These are phyloP conservation scores for Debaryomyces singareniensis DNA, from an alignment of 1,139 yeast species.

Conservation along the genomic window DNA sequence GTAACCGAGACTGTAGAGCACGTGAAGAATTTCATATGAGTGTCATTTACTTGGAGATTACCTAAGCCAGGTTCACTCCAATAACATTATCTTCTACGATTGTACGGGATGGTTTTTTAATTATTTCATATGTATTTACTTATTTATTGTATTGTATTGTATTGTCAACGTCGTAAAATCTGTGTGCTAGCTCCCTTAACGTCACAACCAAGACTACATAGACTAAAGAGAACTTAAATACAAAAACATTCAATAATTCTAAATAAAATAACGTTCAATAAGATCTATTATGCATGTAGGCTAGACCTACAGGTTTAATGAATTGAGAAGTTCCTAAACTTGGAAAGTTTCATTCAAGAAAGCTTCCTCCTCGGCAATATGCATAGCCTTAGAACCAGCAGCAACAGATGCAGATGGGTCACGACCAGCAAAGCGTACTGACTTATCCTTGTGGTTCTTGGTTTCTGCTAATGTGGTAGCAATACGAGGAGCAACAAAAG, in stretches of 20 bases:
- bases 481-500: slow-evolving; percentile 76
- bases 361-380: slow-evolving; percentile 80
- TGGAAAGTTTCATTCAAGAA: slow-evolving; percentile 76
- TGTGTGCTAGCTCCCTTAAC: too few relatives aligned
- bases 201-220: not conserved
- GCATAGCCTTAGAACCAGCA: slow-evolving; percentile 91
- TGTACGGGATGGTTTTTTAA: too few relatives aligned
- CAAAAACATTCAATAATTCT: not conserved
- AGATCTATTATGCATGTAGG: not conserved
- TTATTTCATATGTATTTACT: too few relatives aligned
- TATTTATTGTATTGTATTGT: too few relatives aligned
- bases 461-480: slow-evolving; percentile 71
- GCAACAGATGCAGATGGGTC: slow-evolving; percentile 98
- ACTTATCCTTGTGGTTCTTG: slow-evolving; percentile 49
- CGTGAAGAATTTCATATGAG: too few relatives aligned
- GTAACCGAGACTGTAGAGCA: too few relatives aligned
- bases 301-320: not conserved
- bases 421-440: slow-evolving; percentile 90
- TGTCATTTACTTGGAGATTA: too few relatives aligned
- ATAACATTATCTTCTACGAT: too few relatives aligned
- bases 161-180: too few relatives aligned
- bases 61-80: too few relatives aligned
- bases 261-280: not conserved
- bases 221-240: not conserved
- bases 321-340: slow-evolving; percentile 2